Evolutionary conservation across 1,284 basidiomycete species (phyloP).

Genomic region (Microbotryum lychnidis-dioicae): DNA sequence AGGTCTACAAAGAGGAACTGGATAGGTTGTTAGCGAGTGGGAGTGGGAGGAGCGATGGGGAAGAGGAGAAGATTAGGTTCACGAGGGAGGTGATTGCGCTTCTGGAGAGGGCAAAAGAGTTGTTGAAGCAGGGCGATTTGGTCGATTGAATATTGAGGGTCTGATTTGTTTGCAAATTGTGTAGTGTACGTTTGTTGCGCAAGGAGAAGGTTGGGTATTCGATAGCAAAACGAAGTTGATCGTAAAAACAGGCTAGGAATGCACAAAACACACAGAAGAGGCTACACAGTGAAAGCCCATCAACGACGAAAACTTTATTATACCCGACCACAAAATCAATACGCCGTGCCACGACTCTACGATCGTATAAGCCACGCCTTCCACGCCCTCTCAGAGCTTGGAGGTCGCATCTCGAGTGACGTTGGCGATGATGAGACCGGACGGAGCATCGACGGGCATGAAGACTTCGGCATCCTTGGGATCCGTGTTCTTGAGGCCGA

Average conservation of each 20-base stretch:
- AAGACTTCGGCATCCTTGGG: constrained; percentile 35
- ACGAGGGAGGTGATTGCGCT: not conserved
- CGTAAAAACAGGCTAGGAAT: not conserved
- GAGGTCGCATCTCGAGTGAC: constrained; percentile 26
- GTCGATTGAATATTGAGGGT: no score
- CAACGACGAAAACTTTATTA: not conserved
- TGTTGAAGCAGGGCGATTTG: not conserved
- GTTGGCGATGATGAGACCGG: constrained; percentile 35
- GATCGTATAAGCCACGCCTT: not conserved
- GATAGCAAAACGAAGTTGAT: no score
- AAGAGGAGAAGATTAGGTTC: not conserved
- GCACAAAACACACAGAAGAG: not conserved
- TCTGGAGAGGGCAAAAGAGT: not conserved
- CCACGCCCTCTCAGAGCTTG: constrained; percentile 14
- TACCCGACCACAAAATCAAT: no score
- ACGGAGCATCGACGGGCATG: constrained; percentile 31
- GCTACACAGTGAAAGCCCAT: not conserved
- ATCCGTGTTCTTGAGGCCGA: constrained; percentile 29
- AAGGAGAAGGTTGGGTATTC: no score
- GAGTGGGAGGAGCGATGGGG: not conserved
- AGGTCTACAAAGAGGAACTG: not conserved
- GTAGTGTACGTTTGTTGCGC: no score
- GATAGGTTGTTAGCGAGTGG: no score
- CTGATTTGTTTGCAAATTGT: no score
- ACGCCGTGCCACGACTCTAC: no score